Percentiles rank a stretch among this genome's conserved stretches.
phyloP scores from a whole-genome alignment of 345 rosid species.

The Dovyalis caffra region DNA sequence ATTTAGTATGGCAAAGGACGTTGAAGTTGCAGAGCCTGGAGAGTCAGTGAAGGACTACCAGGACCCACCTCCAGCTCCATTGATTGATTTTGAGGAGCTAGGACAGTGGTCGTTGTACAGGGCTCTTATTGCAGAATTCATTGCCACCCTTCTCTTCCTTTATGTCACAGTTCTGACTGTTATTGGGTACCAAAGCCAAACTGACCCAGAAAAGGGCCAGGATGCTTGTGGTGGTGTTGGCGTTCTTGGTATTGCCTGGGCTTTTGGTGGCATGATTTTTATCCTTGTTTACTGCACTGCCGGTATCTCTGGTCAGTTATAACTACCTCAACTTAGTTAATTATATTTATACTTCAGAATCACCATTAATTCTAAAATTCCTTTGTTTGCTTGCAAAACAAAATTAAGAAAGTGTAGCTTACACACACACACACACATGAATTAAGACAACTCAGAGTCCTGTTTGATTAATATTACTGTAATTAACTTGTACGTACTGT shows the following conservation, averaged over 20 bases:
- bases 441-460: background rate
- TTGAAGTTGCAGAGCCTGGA: constrained; percentile 33
- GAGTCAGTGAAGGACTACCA: constrained; percentile 59
- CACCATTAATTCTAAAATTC: too few relatives aligned
- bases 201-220: constrained; percentile 18
- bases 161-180: constrained; percentile 72
- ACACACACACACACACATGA: too few relatives aligned
- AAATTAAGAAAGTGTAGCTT: too few relatives aligned
- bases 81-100: constrained; percentile 60
- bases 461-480: background rate
- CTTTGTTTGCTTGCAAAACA: too few relatives aligned
- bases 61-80: constrained; percentile 72
- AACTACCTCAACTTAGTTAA: background rate
- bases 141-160: constrained; percentile 80
- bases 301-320: constrained; percentile 69
- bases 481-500: background rate
- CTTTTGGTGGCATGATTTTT: constrained; percentile 96
- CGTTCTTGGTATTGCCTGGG: constrained; percentile 89
- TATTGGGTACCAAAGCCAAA: constrained; percentile 71
- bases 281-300: constrained; percentile 93
- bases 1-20: constrained; percentile 52
- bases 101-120: constrained; percentile 70
- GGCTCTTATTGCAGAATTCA: constrained; percentile 77
- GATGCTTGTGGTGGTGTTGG: constrained; percentile 76
- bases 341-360: too few relatives aligned